A percentile compares a stretch with the other conserved stretches of the same genome.
Evolutionary conservation across 345 rosid genomes (phyloP).

Genomic region (Linum tenue): DNA sequence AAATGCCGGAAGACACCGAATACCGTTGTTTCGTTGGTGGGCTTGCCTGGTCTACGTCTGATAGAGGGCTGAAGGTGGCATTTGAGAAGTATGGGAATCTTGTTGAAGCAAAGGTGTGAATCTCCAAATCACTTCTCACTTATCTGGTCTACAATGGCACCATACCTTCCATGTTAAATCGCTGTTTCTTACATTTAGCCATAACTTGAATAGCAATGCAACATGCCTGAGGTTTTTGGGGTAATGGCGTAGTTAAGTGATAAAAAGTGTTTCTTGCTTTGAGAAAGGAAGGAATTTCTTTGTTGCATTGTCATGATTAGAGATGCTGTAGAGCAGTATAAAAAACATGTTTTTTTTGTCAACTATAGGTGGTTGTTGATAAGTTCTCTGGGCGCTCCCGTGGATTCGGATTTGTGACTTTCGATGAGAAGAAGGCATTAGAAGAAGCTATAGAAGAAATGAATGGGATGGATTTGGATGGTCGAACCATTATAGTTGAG

Average conservation of each 20-base stretch:
- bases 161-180: background rate
- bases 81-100: constrained; percentile 90
- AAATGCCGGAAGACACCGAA: constrained; percentile 75
- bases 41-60: constrained; percentile 87
- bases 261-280: background rate
- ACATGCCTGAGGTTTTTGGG: background rate
- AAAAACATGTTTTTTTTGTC: background rate
- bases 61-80: constrained; percentile 78
- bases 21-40: constrained; percentile 91
- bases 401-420: constrained; percentile 92
- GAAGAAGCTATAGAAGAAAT: constrained; percentile 81
- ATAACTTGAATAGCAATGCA: constrained; percentile 16
- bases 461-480: constrained; percentile 93
- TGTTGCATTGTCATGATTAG: background rate
- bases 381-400: constrained; percentile 89
- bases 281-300: background rate
- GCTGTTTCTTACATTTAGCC: background rate
- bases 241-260: constrained; percentile 12
- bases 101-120: constrained; percentile 68
- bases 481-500: constrained; percentile 81
- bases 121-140: background rate
- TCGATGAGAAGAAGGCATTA: constrained; percentile 75
- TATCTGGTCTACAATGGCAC: constrained; percentile 14
- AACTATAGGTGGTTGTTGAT: constrained; percentile 78
- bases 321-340: background rate